These are phyloP conservation scores for Boletus rufocinnamomeus DNA, from an alignment of 768 basidiomycete genomes.

Conservation along the genomic window DNA sequence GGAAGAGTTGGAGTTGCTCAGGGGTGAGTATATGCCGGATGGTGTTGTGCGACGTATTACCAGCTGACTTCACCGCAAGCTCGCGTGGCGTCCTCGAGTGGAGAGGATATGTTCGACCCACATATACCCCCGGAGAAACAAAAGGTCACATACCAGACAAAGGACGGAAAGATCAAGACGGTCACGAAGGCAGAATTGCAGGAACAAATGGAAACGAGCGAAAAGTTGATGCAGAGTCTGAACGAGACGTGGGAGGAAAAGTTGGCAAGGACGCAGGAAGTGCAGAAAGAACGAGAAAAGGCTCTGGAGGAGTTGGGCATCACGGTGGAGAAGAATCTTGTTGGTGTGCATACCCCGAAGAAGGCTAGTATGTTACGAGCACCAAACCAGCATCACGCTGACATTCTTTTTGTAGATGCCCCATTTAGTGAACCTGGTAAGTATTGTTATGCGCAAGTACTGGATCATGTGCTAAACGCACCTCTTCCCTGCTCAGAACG, in stretches of 20 bases:
- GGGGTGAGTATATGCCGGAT: slow-evolving; percentile 51
- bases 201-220: slow-evolving; percentile 93
- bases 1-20: slow-evolving; percentile 92
- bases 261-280: slow-evolving; percentile 85
- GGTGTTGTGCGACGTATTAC: not conserved
- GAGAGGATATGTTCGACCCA: slow-evolving; percentile 83
- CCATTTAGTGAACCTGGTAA: slow-evolving; percentile 88
- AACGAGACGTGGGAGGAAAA: slow-evolving; percentile 99
- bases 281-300: slow-evolving; percentile 96
- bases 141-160: slow-evolving; percentile 91
- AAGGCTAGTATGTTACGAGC: slow-evolving; percentile 48
- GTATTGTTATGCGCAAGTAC: slow-evolving; percentile 35
- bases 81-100: slow-evolving; percentile 67
- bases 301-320: slow-evolving; percentile 97
- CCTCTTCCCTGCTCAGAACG: slow-evolving; percentile 50
- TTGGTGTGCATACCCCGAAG: slow-evolving; percentile 98
- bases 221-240: slow-evolving; percentile 91
- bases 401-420: slow-evolving; percentile 63
- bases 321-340: slow-evolving; percentile 92
- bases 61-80: slow-evolving; percentile 42
- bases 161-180: slow-evolving; percentile 91
- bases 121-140: slow-evolving; percentile 91
- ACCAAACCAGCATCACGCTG: slow-evolving; percentile 10
- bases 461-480: slow-evolving; percentile 14
- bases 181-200: slow-evolving; percentile 97